phyloP scores from a whole-genome alignment of 75 land plant species.

The Pinus tabuliformis region DNA sequence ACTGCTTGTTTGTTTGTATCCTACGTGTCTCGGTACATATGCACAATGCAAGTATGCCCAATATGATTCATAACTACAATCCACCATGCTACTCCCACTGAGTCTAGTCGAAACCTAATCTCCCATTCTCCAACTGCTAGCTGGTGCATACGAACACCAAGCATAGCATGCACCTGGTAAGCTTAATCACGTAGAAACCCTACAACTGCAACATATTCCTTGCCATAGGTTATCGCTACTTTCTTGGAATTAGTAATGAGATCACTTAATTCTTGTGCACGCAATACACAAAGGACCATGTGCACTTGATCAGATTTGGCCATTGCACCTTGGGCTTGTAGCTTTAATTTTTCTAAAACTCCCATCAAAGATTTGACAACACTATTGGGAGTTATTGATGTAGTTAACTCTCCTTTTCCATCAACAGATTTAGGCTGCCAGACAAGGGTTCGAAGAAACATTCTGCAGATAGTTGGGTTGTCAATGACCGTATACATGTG shows the following conservation, averaged over 20 bases:
- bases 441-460: slow-evolving; percentile 87
- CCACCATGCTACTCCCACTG: slow-evolving; percentile 76
- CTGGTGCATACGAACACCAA: slow-evolving; percentile 86
- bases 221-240: slow-evolving; percentile 18
- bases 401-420: slow-evolving; percentile 13
- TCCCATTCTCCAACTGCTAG: slow-evolving; percentile 90
- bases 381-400: slow-evolving; percentile 63
- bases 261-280: slow-evolving; percentile 65
- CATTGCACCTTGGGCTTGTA: slow-evolving; percentile 64
- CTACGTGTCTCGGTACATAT: slow-evolving; percentile 8
- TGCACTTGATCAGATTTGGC: slow-evolving; percentile 82
- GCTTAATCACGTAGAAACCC: slow-evolving; percentile 56
- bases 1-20: too few species aligned
- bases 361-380: slow-evolving; percentile 66
- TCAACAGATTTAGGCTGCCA: slow-evolving; percentile 74
- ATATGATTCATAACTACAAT: slow-evolving; percentile 89
- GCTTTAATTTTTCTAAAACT: slow-evolving; percentile 91
- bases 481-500: slow-evolving; percentile 84
- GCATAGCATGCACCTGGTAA: slow-evolving; percentile 48
- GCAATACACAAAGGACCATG: slow-evolving; percentile 85
- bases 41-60: slow-evolving; percentile 84
- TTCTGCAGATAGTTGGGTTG: slow-evolving; percentile 67
- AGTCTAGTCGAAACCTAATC: slow-evolving; percentile 67
- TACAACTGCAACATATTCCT: slow-evolving; percentile 40
- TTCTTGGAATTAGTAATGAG: slow-evolving; percentile 56